phyloP scores from a whole-genome alignment of 805 yeast genomes.

The Helenozyma baotianmanensis region DNA sequence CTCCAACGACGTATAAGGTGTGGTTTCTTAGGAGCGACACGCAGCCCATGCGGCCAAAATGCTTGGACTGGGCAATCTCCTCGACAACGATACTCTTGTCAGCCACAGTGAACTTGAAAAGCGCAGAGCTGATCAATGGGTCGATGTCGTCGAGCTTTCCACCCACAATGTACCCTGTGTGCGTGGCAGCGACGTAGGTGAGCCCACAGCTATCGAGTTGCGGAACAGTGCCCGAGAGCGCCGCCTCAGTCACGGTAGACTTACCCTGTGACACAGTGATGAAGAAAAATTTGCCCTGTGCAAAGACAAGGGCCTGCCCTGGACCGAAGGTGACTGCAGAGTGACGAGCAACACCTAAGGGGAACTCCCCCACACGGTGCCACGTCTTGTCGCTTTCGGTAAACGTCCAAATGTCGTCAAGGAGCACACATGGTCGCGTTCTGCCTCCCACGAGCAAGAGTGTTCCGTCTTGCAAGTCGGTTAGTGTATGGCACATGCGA shows the following conservation, averaged over 20 bases:
- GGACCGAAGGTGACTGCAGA: conserved; percentile 4
- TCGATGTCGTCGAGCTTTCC: conserved; percentile 32
- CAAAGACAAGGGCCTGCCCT: conserved; percentile 8
- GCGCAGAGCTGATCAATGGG: conserved; percentile 27
- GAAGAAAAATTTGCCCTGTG: conserved; percentile 7
- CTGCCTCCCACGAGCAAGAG: conserved; percentile 63
- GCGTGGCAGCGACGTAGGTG: conserved; percentile 19
- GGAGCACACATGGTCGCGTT: conserved; percentile 47
- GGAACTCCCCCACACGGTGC: conserved; percentile 32
- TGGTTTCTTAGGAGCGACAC: conserved; percentile 24
- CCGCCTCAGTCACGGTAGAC: neutral
- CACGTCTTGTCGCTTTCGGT: conserved; percentile 26
- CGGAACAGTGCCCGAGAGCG: conserved; percentile 9
- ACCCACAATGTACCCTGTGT: conserved; percentile 44
- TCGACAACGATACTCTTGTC: conserved; percentile 8
- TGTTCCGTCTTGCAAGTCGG: conserved; percentile 22
- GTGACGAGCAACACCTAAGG: conserved; percentile 11
- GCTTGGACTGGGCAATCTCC: conserved; percentile 17
- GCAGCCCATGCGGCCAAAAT: conserved; percentile 49
- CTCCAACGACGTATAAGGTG: conserved; percentile 51
- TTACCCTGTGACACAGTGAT: neutral
- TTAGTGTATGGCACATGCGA: conserved; percentile 58
- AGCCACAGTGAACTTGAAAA: conserved; percentile 31
- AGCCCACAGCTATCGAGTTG: conserved; percentile 34
- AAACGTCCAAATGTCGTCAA: conserved; percentile 28